These are phyloP conservation scores for Cryoendolithus antarcticus DNA, from an alignment of 2,329 filamentous ascomycete species.

Conservation along the genomic window DNA sequence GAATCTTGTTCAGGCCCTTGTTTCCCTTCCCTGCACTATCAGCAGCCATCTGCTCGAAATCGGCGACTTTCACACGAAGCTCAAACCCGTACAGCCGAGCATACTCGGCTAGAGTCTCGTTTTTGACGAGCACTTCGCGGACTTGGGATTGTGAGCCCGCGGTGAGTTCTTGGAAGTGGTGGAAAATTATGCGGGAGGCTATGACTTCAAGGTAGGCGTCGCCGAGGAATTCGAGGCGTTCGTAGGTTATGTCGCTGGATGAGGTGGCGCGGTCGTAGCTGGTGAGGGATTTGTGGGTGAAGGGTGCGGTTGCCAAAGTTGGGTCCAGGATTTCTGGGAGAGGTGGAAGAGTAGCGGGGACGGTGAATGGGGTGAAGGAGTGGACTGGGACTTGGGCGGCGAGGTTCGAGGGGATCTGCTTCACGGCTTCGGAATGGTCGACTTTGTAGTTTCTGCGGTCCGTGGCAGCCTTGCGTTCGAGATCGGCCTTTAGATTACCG, in stretches of 20 bases:
- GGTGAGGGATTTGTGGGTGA: constrained; percentile 21
- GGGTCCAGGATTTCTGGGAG: constrained; percentile 16
- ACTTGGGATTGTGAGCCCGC: constrained; percentile 62
- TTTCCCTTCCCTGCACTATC: constrained; percentile 23
- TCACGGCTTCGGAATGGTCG: constrained; percentile 9
- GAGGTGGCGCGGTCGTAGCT: constrained; percentile 13
- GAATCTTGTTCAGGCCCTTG: constrained; percentile 56
- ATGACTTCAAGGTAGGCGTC: constrained; percentile 76
- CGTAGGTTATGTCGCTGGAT: constrained; percentile 44
- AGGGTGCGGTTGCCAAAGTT: constrained; percentile 16
- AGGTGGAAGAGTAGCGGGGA: constrained; percentile 14
- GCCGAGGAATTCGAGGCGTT: constrained; percentile 77
- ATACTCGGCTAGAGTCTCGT: constrained; percentile 61
- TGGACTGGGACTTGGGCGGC: constrained; percentile 7
- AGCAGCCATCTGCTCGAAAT: constrained; percentile 18
- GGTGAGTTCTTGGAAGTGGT: constrained; percentile 52
- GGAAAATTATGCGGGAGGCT: constrained; percentile 61
- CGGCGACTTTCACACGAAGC: constrained; percentile 44
- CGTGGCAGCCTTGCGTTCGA: not conserved
- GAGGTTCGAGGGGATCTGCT: constrained; percentile 10
- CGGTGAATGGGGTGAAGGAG: constrained; percentile 11
- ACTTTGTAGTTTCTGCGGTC: constrained; percentile 1
- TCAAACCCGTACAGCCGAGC: constrained; percentile 60
- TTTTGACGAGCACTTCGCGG: constrained; percentile 69
- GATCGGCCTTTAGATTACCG: no score